These are phyloP conservation scores for Lophiotrema nucula DNA, from an alignment of 495 filamentous ascomycete species.

Conservation along the genomic window DNA sequence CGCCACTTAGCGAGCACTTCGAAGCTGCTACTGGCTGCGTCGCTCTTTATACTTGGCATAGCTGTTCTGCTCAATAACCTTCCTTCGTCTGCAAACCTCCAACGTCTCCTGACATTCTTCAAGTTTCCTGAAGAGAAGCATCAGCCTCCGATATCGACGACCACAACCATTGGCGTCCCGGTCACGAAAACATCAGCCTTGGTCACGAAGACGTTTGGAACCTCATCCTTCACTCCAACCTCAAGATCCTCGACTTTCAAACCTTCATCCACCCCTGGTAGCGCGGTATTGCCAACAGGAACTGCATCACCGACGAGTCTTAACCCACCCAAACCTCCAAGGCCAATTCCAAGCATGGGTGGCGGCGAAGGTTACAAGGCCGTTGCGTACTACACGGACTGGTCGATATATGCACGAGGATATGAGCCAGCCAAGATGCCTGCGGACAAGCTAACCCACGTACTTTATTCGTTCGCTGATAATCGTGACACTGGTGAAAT, in stretches of 20 bases:
- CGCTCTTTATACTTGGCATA: background rate
- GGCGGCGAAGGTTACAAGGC: conserved; percentile 54
- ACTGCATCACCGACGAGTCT: background rate
- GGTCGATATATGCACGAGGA: conserved; percentile 78
- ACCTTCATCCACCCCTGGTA: background rate
- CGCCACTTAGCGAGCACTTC: background rate
- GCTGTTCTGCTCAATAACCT: background rate
- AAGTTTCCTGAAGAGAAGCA: background rate
- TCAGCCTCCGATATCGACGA: background rate
- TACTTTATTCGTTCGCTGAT: conserved; percentile 89
- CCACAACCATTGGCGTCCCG: background rate
- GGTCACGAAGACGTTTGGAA: background rate
- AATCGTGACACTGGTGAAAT: conserved; percentile 47
- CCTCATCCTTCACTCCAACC: background rate
- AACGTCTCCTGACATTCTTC: background rate
- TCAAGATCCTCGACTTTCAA: background rate
- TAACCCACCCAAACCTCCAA: background rate
- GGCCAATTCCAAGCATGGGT: conserved; percentile 41
- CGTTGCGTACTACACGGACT: conserved; percentile 86
- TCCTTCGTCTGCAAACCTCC: background rate
- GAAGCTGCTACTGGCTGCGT: background rate
- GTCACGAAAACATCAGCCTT: background rate
- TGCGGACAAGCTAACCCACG: conserved; percentile 82
- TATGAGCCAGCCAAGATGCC: conserved; percentile 86
- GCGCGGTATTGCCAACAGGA: background rate